Percentiles rank a stretch among this genome's conserved stretches.
Evolutionary conservation across 495 filamentous ascomycete species (phyloP).

Genomic region (Ramalina intermedia): DNA sequence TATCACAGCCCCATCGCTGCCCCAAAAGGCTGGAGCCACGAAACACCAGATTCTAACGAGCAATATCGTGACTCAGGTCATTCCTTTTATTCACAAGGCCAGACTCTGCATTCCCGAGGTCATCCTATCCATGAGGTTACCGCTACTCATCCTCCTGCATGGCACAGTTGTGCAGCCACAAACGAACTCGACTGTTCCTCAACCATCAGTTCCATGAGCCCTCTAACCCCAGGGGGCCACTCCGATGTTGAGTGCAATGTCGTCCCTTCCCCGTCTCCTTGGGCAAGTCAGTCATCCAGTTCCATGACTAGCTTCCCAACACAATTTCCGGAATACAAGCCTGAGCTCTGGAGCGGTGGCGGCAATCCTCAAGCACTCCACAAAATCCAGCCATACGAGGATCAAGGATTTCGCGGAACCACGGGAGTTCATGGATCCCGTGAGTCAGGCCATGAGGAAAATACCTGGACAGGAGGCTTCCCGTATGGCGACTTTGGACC

Average conservation of each 20-base stretch:
- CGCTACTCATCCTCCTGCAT: neutral
- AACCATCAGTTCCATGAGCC: neutral
- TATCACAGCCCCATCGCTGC: slow-evolving; percentile 2
- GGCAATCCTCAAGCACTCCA: neutral
- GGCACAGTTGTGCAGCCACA: neutral
- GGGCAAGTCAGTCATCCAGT: neutral
- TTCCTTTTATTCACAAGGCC: neutral
- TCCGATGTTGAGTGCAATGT: slow-evolving; percentile 1
- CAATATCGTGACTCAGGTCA: neutral
- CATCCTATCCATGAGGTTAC: neutral
- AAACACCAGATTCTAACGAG: neutral
- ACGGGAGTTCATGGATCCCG: neutral
- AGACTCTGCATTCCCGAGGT: neutral
- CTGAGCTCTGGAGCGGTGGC: neutral
- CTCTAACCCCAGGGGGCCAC: neutral
- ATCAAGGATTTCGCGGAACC: neutral
- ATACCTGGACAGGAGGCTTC: neutral
- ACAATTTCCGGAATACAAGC: neutral
- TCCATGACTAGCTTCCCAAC: neutral
- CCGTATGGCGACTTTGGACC: neutral
- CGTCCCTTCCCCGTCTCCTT: neutral
- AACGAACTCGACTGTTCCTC: neutral
- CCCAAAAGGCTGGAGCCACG: slow-evolving; percentile 1
- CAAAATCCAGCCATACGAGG: neutral
- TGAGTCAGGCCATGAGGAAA: neutral